phyloP scores from a whole-genome alignment of 2,329 filamentous ascomycete genomes.

The Xylariaceae sp. region DNA sequence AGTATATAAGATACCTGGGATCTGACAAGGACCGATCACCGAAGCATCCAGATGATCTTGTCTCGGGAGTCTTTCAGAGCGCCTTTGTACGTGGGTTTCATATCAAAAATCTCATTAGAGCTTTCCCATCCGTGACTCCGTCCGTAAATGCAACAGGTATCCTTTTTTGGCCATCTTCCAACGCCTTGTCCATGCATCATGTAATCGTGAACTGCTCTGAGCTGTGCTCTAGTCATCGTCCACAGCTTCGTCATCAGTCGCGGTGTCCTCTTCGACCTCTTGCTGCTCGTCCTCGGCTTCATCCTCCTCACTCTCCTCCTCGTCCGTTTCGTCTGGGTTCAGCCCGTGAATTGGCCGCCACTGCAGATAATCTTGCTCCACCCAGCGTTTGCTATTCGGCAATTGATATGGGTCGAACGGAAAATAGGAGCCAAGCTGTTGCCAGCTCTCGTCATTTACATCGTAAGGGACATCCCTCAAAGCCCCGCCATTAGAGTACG shows the following conservation, averaged over 20 bases:
- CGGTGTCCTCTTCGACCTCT: slow-evolving; percentile 45
- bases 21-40: too few species aligned
- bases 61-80: too few species aligned
- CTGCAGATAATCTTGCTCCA: slow-evolving; percentile 76
- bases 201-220: slow-evolving; percentile 5
- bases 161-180: neutral
- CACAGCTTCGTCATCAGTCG: slow-evolving; percentile 44
- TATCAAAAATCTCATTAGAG: too few species aligned
- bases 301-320: slow-evolving; percentile 49
- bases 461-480: slow-evolving; percentile 49
- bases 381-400: slow-evolving; percentile 80
- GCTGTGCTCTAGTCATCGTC: slow-evolving; percentile 30
- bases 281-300: slow-evolving; percentile 42
- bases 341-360: slow-evolving; percentile 74
- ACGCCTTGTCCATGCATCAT: slow-evolving; percentile 6
- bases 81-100: too few species aligned
- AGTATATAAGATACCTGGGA: too few species aligned
- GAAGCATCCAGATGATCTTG: too few species aligned
- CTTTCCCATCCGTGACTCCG: too few species aligned
- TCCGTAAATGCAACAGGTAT: neutral
- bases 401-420: slow-evolving; percentile 96
- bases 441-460: slow-evolving; percentile 66
- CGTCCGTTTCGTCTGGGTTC: slow-evolving; percentile 50
- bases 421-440: slow-evolving; percentile 91
- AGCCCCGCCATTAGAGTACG: slow-evolving; percentile 50